Conservation (phyloP, 441 rosid species). For the Croton laevigatus region DNA sequence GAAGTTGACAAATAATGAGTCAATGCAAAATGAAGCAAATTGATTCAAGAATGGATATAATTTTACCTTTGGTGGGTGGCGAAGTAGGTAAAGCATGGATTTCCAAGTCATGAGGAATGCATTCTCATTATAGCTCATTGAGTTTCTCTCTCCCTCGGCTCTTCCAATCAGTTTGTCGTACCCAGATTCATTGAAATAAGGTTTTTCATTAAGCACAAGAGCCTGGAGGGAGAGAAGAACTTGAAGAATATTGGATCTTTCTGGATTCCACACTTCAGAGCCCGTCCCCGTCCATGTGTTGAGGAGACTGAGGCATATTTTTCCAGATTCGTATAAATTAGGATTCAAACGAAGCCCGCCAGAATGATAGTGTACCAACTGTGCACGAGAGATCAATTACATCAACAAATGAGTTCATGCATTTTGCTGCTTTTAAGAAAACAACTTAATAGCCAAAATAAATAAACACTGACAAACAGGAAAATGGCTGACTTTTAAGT, state of each 20-base stretch:
- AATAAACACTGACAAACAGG: no score
- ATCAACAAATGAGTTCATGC: neutral
- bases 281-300: constrained; percentile 91
- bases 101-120: constrained; percentile 81
- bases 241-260: constrained; percentile 74
- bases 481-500: no score
- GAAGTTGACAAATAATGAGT: neutral
- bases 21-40: neutral
- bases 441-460: no score
- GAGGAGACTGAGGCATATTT: constrained; percentile 86
- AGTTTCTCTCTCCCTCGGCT: constrained; percentile 91
- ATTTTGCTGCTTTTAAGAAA: no score
- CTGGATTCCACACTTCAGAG: constrained; percentile 85
- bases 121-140: constrained; percentile 77
- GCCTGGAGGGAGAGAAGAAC: constrained; percentile 94
- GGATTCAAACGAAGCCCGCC: constrained; percentile 93
- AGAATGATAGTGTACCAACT: constrained; percentile 81
- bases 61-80: constrained; percentile 78
- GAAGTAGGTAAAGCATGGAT: constrained; percentile 73
- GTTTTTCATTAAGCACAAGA: constrained; percentile 91
- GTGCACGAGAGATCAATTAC: constrained; percentile 24
- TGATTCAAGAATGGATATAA: neutral
- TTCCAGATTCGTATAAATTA: constrained; percentile 85
- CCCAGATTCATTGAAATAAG: constrained; percentile 97
- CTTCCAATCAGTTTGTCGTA: constrained; percentile 78